These are phyloP conservation scores for Lathyrus sativus DNA, from an alignment of 306 rosid species.

Conservation along the genomic window DNA sequence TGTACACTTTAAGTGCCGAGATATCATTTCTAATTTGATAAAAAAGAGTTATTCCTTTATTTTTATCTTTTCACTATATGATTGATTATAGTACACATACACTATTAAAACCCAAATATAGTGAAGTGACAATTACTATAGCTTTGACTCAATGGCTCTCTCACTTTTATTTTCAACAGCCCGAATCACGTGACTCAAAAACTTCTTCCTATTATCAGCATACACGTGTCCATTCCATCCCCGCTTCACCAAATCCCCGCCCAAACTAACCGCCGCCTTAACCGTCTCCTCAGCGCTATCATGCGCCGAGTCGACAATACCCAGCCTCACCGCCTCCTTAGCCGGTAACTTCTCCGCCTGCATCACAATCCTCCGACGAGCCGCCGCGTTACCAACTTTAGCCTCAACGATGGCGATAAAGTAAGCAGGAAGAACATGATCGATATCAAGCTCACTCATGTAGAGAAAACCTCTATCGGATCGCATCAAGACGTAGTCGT, in stretches of 20 bases:
- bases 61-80: too few species aligned
- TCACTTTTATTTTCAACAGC: constrained; percentile 31
- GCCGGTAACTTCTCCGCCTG: constrained; percentile 70
- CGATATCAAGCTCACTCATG: constrained; percentile 88
- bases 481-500: constrained; percentile 75
- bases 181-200: constrained; percentile 44
- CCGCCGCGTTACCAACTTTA: constrained; percentile 56
- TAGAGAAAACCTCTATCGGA: constrained; percentile 74
- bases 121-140: constrained; percentile 33
- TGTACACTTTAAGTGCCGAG: too few species aligned
- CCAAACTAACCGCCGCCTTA: constrained; percentile 53
- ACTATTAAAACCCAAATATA: too few species aligned
- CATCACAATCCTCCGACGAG: constrained; percentile 56
- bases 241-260: constrained; percentile 43
- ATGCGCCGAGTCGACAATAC: constrained; percentile 66
- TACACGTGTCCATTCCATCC: constrained; percentile 78
- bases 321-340: constrained; percentile 52
- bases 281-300: constrained; percentile 56
- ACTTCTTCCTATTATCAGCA: constrained; percentile 54
- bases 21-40: too few species aligned
- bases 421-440: constrained; percentile 58
- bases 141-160: constrained; percentile 27
- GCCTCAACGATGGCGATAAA: constrained; percentile 49
- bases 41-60: too few species aligned
- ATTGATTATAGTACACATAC: too few species aligned